Percentiles rank a stretch among this genome's conserved stretches.
These are phyloP conservation scores for Paspalum vaginatum DNA, from an alignment of 176 grass and related monocot genomes.

Conservation along the genomic window DNA sequence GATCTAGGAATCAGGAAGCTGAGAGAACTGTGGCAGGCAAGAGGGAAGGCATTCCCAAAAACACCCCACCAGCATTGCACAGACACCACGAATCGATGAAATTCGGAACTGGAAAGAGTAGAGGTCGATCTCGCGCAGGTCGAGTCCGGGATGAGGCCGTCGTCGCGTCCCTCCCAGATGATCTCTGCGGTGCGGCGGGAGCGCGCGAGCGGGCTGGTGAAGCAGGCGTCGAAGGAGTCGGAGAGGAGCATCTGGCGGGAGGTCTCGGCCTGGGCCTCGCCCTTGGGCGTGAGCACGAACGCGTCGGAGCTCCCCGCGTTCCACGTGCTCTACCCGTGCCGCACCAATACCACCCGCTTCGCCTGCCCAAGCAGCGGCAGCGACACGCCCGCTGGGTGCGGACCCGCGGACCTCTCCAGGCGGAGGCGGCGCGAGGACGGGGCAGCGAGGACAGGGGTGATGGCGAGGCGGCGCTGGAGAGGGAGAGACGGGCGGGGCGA, in stretches of 20 bases:
- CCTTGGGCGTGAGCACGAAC: slow-evolving; percentile 88
- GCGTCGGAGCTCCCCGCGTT: slow-evolving; percentile 88
- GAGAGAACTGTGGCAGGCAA: not conserved
- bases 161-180: slow-evolving; percentile 61
- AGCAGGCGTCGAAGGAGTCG: slow-evolving; percentile 88
- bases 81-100: no score
- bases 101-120: slow-evolving; percentile 82
- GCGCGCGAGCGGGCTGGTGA: slow-evolving; percentile 86
- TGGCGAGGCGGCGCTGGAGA: no score
- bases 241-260: slow-evolving; percentile 80
- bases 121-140: slow-evolving; percentile 93
- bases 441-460: no score
- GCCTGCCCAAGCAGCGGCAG: slow-evolving; percentile 54
- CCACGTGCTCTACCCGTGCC: slow-evolving; percentile 99
- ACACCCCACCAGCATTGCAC: no score
- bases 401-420: slow-evolving; percentile 9
- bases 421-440: no score
- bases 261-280: slow-evolving; percentile 88
- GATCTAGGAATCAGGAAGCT: not conserved
- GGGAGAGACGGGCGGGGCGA: no score
- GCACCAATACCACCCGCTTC: slow-evolving; percentile 90
- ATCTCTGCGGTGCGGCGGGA: slow-evolving; percentile 91
- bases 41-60: slow-evolving; percentile 15
- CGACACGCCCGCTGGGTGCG: slow-evolving; percentile 7
- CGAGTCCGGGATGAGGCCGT: slow-evolving; percentile 71